These are phyloP conservation scores for Candida takata DNA, from an alignment of 805 yeast genomes.

Conservation along the genomic window DNA sequence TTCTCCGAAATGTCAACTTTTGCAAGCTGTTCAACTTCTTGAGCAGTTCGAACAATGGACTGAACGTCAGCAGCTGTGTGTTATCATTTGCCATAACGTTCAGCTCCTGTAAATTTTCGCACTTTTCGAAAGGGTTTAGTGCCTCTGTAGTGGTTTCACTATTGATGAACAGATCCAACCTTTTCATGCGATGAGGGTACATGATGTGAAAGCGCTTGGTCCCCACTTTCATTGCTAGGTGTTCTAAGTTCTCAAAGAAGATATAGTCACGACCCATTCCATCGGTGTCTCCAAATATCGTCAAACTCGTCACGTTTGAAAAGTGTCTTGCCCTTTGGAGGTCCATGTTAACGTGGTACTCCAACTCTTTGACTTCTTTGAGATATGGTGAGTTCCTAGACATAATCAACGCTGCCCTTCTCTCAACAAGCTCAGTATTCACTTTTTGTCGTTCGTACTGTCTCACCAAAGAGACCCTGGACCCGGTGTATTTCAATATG, in stretches of 20 bases:
- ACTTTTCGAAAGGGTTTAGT: neutral
- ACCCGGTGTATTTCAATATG: neutral
- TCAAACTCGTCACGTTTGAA: neutral
- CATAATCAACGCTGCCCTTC: neutral
- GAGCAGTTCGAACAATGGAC: neutral
- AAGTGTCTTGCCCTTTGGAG: conserved; percentile 1
- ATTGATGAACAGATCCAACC: conserved; percentile 1
- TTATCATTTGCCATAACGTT: conserved; percentile 3
- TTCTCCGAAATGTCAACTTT: neutral
- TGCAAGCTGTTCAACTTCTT: neutral
- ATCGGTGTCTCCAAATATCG: conserved; percentile 1
- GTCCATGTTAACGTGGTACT: neutral
- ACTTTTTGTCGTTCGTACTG: neutral
- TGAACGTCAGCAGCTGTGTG: conserved; percentile 1
- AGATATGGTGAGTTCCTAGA: neutral
- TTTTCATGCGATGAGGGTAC: neutral
- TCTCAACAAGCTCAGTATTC: neutral
- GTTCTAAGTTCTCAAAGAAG: neutral
- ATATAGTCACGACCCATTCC: neutral
- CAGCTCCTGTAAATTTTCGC: neutral
- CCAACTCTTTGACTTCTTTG: neutral
- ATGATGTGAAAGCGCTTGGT: neutral
- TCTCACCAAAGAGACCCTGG: neutral
- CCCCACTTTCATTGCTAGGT: neutral
- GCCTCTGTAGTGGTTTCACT: neutral